A percentile compares a stretch with the other conserved stretches of the same genome.
Conservation (phyloP, 371 early-diverging fungal species). For the Neoconidiobolus thromboides region DNA sequence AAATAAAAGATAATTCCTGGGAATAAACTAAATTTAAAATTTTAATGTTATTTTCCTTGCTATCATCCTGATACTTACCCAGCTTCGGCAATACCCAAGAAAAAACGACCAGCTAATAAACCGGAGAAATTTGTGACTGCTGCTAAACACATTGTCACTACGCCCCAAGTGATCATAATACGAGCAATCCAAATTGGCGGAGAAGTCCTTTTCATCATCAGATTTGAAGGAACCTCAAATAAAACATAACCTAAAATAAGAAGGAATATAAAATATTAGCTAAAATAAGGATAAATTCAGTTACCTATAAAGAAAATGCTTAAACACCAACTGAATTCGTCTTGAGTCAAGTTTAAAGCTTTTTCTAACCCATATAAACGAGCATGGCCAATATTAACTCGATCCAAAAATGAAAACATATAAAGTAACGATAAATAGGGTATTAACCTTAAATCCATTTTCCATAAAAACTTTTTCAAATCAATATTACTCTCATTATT, state of each 20-base stretch:
- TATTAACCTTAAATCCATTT: constrained; percentile 42
- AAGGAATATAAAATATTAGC: too few relatives aligned
- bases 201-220: constrained; percentile 5
- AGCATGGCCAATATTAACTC: constrained; percentile 42
- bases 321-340: constrained; percentile 35
- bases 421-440: constrained; percentile 48
- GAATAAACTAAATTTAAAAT: constrained; percentile 21
- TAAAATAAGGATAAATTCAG: too few relatives aligned
- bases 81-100: constrained; percentile 24
- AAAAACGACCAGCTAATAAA: constrained; percentile 32
- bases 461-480: constrained; percentile 25
- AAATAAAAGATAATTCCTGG: constrained; percentile 54
- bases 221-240: constrained; percentile 20
- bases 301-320: constrained; percentile 41
- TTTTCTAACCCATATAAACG: constrained; percentile 17
- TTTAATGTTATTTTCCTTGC: not conserved
- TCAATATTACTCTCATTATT: too few relatives aligned
- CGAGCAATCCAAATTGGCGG: constrained; percentile 8
- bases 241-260: constrained; percentile 26
- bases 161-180: constrained; percentile 41
- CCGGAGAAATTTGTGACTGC: constrained; percentile 20
- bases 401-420: constrained; percentile 49
- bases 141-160: constrained; percentile 33
- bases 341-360: constrained; percentile 21
- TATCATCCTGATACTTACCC: not conserved